Evolutionary conservation across 2,329 filamentous ascomycete species (phyloP).

Genomic region (Amauroascus niger): DNA sequence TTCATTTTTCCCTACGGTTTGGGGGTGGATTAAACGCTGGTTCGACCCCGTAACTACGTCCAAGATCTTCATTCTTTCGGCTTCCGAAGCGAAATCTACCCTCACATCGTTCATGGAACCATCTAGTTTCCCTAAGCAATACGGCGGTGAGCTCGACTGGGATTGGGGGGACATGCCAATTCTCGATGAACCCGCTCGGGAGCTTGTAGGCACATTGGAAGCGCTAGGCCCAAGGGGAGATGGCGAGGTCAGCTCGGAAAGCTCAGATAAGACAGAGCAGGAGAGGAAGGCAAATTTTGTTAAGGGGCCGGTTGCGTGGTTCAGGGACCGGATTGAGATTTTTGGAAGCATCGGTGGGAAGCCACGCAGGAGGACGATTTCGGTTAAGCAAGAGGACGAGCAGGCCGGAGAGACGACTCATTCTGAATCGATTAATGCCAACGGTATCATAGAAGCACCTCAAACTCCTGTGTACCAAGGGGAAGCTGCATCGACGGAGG

Average conservation of each 20-base stretch:
- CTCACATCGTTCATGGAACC: slow-evolving; percentile 73
- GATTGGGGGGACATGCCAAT: slow-evolving; percentile 64
- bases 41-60: slow-evolving; percentile 88
- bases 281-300: slow-evolving; percentile 15
- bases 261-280: not conserved
- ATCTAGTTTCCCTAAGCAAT: slow-evolving; percentile 75
- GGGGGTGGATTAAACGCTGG: slow-evolving; percentile 94
- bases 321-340: slow-evolving; percentile 77
- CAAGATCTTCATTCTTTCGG: slow-evolving; percentile 84
- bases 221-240: slow-evolving; percentile 20
- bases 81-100: slow-evolving; percentile 63
- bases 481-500: not conserved
- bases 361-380: slow-evolving; percentile 12
- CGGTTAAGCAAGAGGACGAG: not conserved
- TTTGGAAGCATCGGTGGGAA: slow-evolving; percentile 42
- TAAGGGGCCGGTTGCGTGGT: slow-evolving; percentile 55
- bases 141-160: slow-evolving; percentile 79
- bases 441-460: not conserved
- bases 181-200: slow-evolving; percentile 48
- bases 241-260: slow-evolving; percentile 13
- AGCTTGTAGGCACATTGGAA: slow-evolving; percentile 27
- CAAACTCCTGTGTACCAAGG: not conserved
- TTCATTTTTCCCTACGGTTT: slow-evolving; percentile 76
- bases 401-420: not conserved
- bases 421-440: not conserved